Base-by-base conservation (phyloP, 2,329 filamentous ascomycete genomes). In the Talaromyces sp. region DNA sequence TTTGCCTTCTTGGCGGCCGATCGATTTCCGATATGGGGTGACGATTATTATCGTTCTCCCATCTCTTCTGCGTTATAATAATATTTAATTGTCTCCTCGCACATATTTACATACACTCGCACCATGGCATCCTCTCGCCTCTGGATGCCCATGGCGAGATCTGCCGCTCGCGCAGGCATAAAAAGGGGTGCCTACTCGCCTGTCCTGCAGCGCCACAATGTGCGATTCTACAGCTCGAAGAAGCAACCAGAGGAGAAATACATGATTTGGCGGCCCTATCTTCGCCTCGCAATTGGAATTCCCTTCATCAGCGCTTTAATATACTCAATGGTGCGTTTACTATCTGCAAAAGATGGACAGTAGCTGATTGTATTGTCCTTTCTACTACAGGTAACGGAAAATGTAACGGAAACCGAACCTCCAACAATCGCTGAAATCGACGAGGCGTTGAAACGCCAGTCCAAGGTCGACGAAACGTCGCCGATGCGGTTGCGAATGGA, bases 401-500 rank as follows among this genome's bases (percentile, higher is more conserved):
- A 73, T 63, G 69, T 74, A 38, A 71, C 72, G 14, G 70, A 75
- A 54, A 68, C 75, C 55, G 74, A 76, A 57, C 67, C 72, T 3
- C 75, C 89, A 31, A 84, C 88, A 46, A 90, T 97, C 66, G 92
- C 91, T 68, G 90, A 96, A 72, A 86, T 90, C 68, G 94, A 97
- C 75, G 86, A 85, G 65, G 82, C 91, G 63, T 83, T 85, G 66
- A 96, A 94, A 77, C 87, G 89, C 63, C 89, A 94, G 74, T 83
- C 85, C 60, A 85, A 86, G 64, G 83, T 97, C 55, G 88, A 82
- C 54, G 83, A 87, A 60, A 81, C 87, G 68, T 97, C 93, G 14
- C 92, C 94, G 1, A 97, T 99, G 93, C 92, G 94, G 59, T 83
- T 99, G 61, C 91, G 93, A 64, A 97, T 99, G 94, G 94, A 99